Base-by-base conservation (phyloP, 495 filamentous ascomycete species). In the Penicillium crystallinum region DNA sequence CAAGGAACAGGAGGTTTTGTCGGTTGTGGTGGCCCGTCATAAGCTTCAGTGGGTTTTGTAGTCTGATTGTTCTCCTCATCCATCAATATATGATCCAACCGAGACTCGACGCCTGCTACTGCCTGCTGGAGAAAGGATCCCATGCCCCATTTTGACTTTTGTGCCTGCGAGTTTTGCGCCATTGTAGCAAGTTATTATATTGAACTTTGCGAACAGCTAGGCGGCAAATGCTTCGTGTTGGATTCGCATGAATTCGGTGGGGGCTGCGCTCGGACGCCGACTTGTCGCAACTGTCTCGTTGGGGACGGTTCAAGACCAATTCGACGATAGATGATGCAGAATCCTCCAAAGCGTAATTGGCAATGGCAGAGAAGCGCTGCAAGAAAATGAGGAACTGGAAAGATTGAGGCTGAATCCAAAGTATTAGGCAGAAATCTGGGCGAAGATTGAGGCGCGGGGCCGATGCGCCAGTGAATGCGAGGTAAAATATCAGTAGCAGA, bases 21-120 rank as follows among this genome's bases (percentile, higher is more conserved):
- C 1, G 56, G 12, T 53, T 66, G 46, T 19, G 52, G 14, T 10
- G 31, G 49, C 1, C 44, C 46, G 17, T 35, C 53, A n/a, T 60
- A 52, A 11, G 17, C 33, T 17, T 66, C 62, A 14, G 59, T 61
- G 14, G 58, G 23, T 37, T 67, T 70, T 39, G 59, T 18, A 18
- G 61, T 70, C 18, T 72, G 59, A 44, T 62, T 60, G 8, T 70
- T 80, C 15, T 88, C 83, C 29, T 84, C 81, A 35, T 96, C 91
- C 52, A 91, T 84, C 52, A 99, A 77, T 47, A 99, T 96, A 41
- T 81, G 88, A 66, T 99, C 93, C 35, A 99, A 77, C 41, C 88
- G 83, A 52, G 91, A 95, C 71, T 99, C 93, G 40, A 99, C 87
- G 34, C 90, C 90, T 23, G 91, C 90, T 45, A 97, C 90, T 46